phyloP scores from a whole-genome alignment of 306 rosid species.

The Sesbania bispinosa region DNA sequence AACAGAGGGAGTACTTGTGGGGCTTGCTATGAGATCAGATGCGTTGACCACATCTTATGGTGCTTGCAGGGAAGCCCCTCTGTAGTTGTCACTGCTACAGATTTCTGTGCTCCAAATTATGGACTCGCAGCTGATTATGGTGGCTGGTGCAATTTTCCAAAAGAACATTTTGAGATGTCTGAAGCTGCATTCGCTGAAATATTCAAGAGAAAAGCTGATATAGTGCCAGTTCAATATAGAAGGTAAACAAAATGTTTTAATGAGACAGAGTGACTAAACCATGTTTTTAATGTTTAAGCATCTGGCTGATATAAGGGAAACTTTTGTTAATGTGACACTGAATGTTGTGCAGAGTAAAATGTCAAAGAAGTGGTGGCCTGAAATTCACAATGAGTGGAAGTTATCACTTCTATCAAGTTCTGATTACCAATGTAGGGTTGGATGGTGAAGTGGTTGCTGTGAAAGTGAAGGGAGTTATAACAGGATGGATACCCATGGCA shows the following conservation, averaged over 20 bases:
- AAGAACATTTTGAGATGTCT: constrained; percentile 87
- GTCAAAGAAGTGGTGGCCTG: background rate
- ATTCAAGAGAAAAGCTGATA: constrained; percentile 69
- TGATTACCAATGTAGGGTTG: constrained; percentile 54
- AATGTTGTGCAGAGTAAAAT: background rate
- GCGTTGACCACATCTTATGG: constrained; percentile 90
- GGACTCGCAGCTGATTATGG: constrained; percentile 84
- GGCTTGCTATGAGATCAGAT: constrained; percentile 85
- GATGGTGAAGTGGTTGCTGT: constrained; percentile 73
- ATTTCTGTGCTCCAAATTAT: constrained; percentile 83
- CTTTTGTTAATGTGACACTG: background rate
- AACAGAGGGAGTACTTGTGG: constrained; percentile 79
- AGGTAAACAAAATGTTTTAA: constrained; percentile 40
- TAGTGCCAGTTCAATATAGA: constrained; percentile 82
- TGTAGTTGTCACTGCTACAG: constrained; percentile 73
- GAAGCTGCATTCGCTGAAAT: constrained; percentile 72
- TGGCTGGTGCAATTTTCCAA: constrained; percentile 94
- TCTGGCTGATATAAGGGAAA: background rate
- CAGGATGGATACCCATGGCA: constrained; percentile 79
- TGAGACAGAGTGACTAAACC: no score
- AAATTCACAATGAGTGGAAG: constrained; percentile 47
- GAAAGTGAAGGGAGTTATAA: constrained; percentile 75
- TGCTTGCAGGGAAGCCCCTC: constrained; percentile 83
- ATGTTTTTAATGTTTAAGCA: no score
- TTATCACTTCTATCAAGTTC: constrained; percentile 56